A percentile compares a stretch with the other conserved stretches of the same genome.
Evolutionary conservation across 1,284 basidiomycete species (phyloP).

Genomic region (Rhodotorula mucilaginosa): DNA sequence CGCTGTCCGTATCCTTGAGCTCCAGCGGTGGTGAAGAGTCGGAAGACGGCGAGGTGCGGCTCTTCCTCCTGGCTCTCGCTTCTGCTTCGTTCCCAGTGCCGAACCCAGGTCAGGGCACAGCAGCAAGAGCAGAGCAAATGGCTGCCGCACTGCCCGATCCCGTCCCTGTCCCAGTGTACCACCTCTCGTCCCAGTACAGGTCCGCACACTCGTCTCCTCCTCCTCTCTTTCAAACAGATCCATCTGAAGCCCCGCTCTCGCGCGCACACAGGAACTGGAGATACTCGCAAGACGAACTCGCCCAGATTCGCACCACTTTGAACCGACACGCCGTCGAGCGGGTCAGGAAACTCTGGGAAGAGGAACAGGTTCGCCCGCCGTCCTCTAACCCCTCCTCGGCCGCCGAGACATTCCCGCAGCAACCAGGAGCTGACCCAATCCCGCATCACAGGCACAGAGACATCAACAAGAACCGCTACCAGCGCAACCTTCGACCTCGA

Average conservation of each 20-base stretch:
- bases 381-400: too few species aligned
- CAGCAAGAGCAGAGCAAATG: too few species aligned
- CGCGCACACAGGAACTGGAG: conserved; percentile 62
- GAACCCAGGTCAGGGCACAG: too few species aligned
- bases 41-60: too few species aligned
- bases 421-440: neutral
- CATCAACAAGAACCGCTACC: conserved; percentile 34
- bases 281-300: conserved; percentile 68
- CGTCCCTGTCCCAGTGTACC: conserved; percentile 57
- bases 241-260: neutral
- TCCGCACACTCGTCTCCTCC: conserved; percentile 41
- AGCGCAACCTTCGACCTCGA: conserved; percentile 17
- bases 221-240: neutral
- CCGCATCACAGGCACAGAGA: neutral
- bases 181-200: conserved; percentile 77
- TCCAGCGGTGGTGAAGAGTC: too few species aligned
- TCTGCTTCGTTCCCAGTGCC: too few species aligned
- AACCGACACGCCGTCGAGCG: conserved; percentile 68
- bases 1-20: too few species aligned
- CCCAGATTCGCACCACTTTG: conserved; percentile 56
- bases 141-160: neutral
- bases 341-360: conserved; percentile 72
- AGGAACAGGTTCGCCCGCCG: conserved; percentile 70
- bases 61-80: too few species aligned
- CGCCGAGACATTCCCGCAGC: too few species aligned